These are phyloP conservation scores for Boletus holoroseus DNA, from an alignment of 1,284 basidiomycete species.

Conservation along the genomic window DNA sequence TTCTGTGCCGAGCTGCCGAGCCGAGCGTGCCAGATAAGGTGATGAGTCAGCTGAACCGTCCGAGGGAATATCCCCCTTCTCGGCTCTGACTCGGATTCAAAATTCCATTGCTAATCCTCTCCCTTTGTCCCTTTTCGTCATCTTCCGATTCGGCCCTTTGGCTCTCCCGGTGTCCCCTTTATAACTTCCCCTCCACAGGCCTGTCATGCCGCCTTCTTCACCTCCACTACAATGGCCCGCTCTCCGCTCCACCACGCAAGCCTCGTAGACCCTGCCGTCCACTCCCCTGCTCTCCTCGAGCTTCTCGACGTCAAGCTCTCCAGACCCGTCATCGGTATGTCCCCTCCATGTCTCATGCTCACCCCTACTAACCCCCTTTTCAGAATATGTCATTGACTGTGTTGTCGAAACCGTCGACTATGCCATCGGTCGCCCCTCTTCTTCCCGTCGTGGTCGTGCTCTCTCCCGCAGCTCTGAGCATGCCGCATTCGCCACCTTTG, in stretches of 20 bases:
- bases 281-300: constrained; percentile 58
- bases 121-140: constrained; percentile 27
- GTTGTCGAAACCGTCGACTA: constrained; percentile 67
- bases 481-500: constrained; percentile 54
- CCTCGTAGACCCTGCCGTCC: constrained; percentile 55
- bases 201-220: constrained; percentile 1
- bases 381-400: constrained; percentile 63
- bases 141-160: constrained; percentile 33
- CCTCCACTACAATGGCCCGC: constrained; percentile 15
- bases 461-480: constrained; percentile 46
- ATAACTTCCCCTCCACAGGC: constrained; percentile 22
- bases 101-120: constrained; percentile 30
- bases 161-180: constrained; percentile 28
- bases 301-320: constrained; percentile 59
- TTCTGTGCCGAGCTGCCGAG: constrained; percentile 5
- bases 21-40: constrained; percentile 1
- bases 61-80: background rate
- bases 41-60: constrained; percentile 10
- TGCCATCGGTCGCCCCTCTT: constrained; percentile 57
- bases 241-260: constrained; percentile 53
- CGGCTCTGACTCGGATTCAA: constrained; percentile 20
- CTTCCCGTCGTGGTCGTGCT: constrained; percentile 47
- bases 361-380: constrained; percentile 6
- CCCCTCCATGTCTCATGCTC: background rate
- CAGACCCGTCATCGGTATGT: constrained; percentile 56